Conservation (phyloP, 345 rosid genomes). For the Mallotus nudiflorus region DNA sequence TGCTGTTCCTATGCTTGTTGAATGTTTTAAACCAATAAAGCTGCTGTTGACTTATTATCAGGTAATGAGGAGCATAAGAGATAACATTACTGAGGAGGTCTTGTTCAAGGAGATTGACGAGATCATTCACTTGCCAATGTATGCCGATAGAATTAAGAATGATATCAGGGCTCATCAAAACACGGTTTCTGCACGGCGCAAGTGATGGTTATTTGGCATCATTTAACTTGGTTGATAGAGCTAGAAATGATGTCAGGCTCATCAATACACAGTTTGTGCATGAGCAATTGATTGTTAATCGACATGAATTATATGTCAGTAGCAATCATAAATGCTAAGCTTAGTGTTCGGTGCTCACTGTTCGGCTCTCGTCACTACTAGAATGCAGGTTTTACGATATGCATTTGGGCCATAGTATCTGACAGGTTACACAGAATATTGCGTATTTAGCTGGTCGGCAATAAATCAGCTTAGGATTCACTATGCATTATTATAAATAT, state of each 20-base stretch:
- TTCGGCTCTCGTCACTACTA: neutral
- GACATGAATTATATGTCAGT: neutral
- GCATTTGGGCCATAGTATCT: conserved; percentile 1
- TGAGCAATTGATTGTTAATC: neutral
- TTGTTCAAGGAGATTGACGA: conserved; percentile 24
- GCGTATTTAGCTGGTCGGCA: neutral
- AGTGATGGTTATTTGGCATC: neutral
- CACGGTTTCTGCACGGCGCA: conserved; percentile 5
- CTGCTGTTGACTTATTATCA: neutral
- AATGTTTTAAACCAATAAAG: neutral
- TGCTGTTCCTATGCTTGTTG: neutral
- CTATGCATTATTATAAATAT: neutral
- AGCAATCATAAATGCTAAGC: neutral
- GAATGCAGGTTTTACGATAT: neutral
- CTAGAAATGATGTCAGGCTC: conserved; percentile 7
- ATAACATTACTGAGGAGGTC: conserved; percentile 28
- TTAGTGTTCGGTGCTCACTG: neutral
- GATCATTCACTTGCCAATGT: conserved; percentile 30
- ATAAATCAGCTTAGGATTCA: neutral
- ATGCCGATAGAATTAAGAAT: conserved; percentile 12
- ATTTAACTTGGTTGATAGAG: neutral
- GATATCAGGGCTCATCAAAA: conserved; percentile 14
- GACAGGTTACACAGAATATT: neutral
- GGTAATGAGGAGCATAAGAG: conserved; percentile 33
- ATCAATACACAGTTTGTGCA: neutral